Evolutionary conservation across 495 filamentous ascomycete species (phyloP).

Genomic region (Aspergillus sclerotioniger): DNA sequence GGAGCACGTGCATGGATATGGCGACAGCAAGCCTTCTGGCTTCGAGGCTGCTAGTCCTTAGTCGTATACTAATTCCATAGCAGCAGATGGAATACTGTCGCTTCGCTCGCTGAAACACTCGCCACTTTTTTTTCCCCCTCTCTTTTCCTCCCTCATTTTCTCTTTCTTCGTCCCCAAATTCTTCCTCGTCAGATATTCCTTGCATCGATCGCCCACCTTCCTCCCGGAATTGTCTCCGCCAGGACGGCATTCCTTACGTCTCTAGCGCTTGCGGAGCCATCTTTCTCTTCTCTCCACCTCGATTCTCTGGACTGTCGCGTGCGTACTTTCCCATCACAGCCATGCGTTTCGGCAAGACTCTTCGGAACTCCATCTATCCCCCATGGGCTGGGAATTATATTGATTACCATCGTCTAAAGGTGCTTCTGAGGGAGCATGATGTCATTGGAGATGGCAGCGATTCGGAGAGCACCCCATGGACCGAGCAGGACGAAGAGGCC

Average conservation of each 20-base stretch:
- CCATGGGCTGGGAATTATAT: constrained; percentile 95
- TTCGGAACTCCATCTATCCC: constrained; percentile 72
- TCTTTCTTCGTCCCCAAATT: not conserved
- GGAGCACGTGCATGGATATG: constrained; percentile 5
- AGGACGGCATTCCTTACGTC: not conserved
- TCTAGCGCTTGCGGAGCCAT: constrained; percentile 9
- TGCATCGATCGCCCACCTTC: not conserved
- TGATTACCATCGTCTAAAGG: constrained; percentile 90
- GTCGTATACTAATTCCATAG: not conserved
- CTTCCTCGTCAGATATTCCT: not conserved
- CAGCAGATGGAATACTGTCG: not conserved
- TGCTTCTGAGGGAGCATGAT: constrained; percentile 71
- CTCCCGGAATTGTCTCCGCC: not conserved
- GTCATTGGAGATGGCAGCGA: constrained; percentile 48
- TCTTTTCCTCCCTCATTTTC: not conserved
- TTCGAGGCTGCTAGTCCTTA: not conserved
- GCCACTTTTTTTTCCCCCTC: not conserved
- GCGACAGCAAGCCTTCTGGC: not conserved
- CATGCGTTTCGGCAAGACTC: constrained; percentile 93
- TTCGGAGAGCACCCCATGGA: constrained; percentile 65
- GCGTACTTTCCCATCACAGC: not conserved
- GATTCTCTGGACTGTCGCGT: constrained; percentile 9
- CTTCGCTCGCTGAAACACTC: not conserved
- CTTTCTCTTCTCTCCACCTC: not conserved
- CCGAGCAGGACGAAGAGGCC: constrained; percentile 87